Conservation (phyloP, 2,329 filamentous ascomycete genomes). For the Clarireedia paspali region DNA sequence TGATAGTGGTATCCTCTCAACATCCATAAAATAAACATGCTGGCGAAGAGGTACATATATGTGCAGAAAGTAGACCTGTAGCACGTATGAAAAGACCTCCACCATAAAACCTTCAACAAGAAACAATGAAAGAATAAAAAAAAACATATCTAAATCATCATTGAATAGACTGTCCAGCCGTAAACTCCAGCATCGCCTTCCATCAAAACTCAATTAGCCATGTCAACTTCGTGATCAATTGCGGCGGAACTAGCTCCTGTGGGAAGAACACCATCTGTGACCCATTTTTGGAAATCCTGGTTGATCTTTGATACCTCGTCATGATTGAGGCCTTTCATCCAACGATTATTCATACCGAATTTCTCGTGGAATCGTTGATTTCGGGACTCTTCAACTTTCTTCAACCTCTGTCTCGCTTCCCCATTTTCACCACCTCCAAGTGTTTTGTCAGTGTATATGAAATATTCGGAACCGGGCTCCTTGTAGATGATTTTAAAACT, state of each 20-base stretch:
- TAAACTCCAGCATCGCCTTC: not conserved
- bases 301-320: slow-evolving; percentile 41
- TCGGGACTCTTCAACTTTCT: slow-evolving; percentile 30
- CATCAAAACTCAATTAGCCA: not conserved
- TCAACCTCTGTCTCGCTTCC: slow-evolving; percentile 25
- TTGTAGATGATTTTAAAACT: slow-evolving; percentile 75
- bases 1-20: not conserved
- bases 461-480: slow-evolving; percentile 62
- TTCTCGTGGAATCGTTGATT: slow-evolving; percentile 42
- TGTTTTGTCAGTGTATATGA: slow-evolving; percentile 45
- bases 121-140: not conserved
- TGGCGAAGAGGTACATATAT: not conserved
- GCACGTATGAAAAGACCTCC: not conserved
- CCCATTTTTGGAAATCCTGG: slow-evolving; percentile 39
- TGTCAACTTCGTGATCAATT: slow-evolving; percentile 7
- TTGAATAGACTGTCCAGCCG: not conserved
- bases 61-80: not conserved
- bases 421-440: slow-evolving; percentile 32
- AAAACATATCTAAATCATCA: not conserved
- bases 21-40: not conserved
- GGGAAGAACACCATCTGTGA: slow-evolving; percentile 28
- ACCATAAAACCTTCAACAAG: not conserved
- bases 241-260: slow-evolving; percentile 1
- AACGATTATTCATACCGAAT: slow-evolving; percentile 43
- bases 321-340: slow-evolving; percentile 41